Base-by-base conservation (phyloP, 148 eudicot genomes). In the Bassia scoparia region DNA sequence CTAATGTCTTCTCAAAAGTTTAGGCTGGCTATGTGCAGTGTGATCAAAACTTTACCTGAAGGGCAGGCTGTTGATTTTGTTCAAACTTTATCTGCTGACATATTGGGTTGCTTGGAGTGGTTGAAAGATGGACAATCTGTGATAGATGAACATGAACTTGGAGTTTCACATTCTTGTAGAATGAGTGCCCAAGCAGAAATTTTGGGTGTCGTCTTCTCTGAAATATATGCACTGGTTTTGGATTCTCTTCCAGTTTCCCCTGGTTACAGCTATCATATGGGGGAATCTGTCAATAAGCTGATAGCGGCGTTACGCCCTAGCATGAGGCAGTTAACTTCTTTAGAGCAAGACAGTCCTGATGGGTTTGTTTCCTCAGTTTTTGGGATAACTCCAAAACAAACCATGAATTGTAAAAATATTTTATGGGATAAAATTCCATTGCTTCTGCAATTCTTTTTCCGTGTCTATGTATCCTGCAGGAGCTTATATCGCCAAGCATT, bases 21-120 rank as follows among this genome's bases (percentile, higher is more conserved):
- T 70, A 89, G 96, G 77, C 71, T 75, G 65, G 86, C 94, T 55
- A 74, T 92, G 82, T 74, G 75, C 69, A 73, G 83, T 77, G 97
- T 97, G 46, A 73, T 90, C 66, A 86, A 78, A 67, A 73, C 84
- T 74, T 87, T 95, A 55, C 99, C 99, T 59, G 99, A 91, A 83
- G 99, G 99, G 63, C 99, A 95, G 82, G 97, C 83, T 43, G 81
- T 85, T 77, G 87, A 81, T 61, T 86, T 85, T 68, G 68, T 95
- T 85, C 87, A 81, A 67, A 78, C 76, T 72, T 84, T 95, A 74
- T 78, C 79, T 30, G 68, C 77, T 69, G 99, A 95, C 82, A 66
- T 95, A 59, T 86, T 78, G 56, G 89, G 90, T 76, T 86, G 96
- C 46, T 77, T 95, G 74, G 87, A 86, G 50, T 95, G 99, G 99